These are phyloP conservation scores for Candida orba DNA, from an alignment of 805 yeast genomes.

Conservation along the genomic window DNA sequence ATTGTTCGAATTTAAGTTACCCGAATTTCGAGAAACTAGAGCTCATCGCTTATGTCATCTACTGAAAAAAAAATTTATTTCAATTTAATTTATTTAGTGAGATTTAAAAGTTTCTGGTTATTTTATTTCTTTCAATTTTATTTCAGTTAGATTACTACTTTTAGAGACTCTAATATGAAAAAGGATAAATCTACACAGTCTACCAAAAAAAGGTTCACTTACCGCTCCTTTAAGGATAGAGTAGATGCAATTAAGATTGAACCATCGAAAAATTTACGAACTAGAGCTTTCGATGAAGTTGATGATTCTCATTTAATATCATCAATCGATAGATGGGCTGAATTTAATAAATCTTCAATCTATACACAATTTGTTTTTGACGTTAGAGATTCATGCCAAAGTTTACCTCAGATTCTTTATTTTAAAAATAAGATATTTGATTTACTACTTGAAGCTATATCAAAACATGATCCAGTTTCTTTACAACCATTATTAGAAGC, in stretches of 20 bases:
- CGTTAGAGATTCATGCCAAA: conserved; percentile 48
- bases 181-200: conserved; percentile 39
- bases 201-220: conserved; percentile 47
- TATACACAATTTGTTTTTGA: conserved; percentile 58
- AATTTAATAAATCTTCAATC: conserved; percentile 67
- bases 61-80: neutral
- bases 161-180: too few species aligned
- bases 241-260: conserved; percentile 80
- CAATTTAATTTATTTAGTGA: neutral
- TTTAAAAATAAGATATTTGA: conserved; percentile 60
- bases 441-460: conserved; percentile 39
- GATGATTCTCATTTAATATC: conserved; percentile 75
- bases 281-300: conserved; percentile 60
- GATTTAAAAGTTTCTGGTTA: too few species aligned
- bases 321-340: conserved; percentile 81
- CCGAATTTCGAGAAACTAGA: neutral
- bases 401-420: conserved; percentile 74
- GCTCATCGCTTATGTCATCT: conserved; percentile 5
- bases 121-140: neutral
- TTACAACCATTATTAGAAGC: conserved; percentile 77
- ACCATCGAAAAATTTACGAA: conserved; percentile 50
- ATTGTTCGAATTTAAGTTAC: neutral
- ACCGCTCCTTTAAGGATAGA: conserved; percentile 73
- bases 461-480: conserved; percentile 57
- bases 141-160: neutral